Evolutionary conservation across 1,284 basidiomycete species (phyloP), one percentile per base, ranked within the genome.

Genomic region (Athelia sp.): DNA sequence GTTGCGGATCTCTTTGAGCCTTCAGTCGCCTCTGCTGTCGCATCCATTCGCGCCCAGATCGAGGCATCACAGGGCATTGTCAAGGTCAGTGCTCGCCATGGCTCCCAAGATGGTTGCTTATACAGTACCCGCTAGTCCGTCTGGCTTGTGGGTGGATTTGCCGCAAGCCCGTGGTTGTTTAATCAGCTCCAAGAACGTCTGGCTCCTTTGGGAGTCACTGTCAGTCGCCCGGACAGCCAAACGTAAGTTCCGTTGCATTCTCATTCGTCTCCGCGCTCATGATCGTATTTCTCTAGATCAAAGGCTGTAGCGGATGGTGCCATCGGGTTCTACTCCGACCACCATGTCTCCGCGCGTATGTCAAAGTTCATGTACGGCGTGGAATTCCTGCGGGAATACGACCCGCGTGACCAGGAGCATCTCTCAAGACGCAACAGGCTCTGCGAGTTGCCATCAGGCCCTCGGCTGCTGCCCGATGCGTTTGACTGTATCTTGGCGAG

Each of bases 251-350:
- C 31, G 17, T 43, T 32, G 18, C 45, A 51, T 58, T 26, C 54
- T 42, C n/a, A 22, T 18, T 31, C 49, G 17, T 4, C 19, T 46
- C 4, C 21, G 22, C 38, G 11, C 48, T 32, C 44, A 34, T 42
- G 23, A 6, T 52, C 2, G 50, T 48, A 11, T 32, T 23, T 17
- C 31, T 31, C 54, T 54, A 88, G 86, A 19, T 88, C 87, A 17
- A 89, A 89, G 63, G 86, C 86, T 4, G 87, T 89, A 4, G 86
- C 87, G 29, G 86, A 90, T 56, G 87, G 87, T 17, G 86, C 86
- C 1, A 80, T 89, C 54, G 86, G 87, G 13, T 90, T 89, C 65
- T 89, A 87, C 64, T 86, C 83, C 56, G 87, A 90, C 60, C 87
- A 89, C 53, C 83, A 87, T 56, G 86, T 89, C 52, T 84, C 83